These are phyloP conservation scores for Lizonia empirigonia DNA, from an alignment of 2,329 filamentous ascomycete species.

Conservation along the genomic window DNA sequence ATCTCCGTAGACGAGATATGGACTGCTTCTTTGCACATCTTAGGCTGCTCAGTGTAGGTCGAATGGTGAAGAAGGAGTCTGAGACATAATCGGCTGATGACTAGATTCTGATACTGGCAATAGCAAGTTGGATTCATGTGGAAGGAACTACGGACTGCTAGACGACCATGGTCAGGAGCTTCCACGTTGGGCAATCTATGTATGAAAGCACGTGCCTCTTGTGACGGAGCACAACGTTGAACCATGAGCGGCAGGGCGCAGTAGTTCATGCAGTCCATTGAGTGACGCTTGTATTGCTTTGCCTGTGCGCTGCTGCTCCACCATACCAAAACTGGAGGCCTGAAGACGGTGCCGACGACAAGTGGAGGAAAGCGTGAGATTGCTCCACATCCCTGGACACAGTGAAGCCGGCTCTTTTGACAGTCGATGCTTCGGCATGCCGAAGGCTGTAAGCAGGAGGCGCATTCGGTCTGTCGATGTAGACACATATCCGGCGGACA, in stretches of 20 bases:
- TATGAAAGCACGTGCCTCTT: neutral
- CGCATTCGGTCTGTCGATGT: neutral
- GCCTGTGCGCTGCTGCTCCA: constrained; percentile 4
- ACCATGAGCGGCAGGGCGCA: constrained; percentile 2
- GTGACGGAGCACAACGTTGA: neutral
- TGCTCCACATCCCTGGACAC: neutral
- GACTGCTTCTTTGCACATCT: constrained; percentile 1
- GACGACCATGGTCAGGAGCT: neutral
- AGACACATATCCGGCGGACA: neutral
- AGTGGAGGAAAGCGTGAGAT: neutral
- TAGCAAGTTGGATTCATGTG: neutral
- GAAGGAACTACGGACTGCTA: neutral
- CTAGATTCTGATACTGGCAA: neutral
- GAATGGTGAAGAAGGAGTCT: neutral
- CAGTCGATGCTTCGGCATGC: constrained; percentile 4
- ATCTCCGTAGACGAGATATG: constrained; percentile 19
- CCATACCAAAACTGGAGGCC: constrained; percentile 1
- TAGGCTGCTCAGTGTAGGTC: constrained; percentile 1
- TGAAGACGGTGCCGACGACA: constrained; percentile 2
- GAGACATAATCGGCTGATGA: neutral
- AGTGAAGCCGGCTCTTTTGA: neutral
- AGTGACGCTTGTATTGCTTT: neutral
- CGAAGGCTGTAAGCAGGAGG: neutral
- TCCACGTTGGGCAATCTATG: neutral
- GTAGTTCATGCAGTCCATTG: constrained; percentile 3